These are phyloP conservation scores for Phellinidium pouzarii DNA, from an alignment of 1,284 basidiomycete genomes.

Conservation along the genomic window DNA sequence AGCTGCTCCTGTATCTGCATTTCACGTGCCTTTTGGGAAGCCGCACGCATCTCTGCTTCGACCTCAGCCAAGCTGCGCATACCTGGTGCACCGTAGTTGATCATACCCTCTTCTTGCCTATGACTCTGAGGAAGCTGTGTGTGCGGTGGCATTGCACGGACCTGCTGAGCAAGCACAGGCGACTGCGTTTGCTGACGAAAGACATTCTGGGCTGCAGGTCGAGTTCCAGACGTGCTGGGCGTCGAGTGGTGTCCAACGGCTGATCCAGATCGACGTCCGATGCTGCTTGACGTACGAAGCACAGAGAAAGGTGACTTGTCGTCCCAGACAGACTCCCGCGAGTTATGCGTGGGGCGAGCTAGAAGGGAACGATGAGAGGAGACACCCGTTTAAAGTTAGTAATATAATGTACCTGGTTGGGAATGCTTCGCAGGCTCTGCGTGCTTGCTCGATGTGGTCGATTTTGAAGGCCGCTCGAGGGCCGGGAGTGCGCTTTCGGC, in stretches of 20 bases:
- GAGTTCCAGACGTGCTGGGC: conserved; percentile 5
- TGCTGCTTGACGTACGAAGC: conserved; percentile 32
- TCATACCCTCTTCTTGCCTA: conserved; percentile 3
- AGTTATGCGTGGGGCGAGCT: conserved; percentile 35
- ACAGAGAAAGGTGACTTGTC: conserved; percentile 70
- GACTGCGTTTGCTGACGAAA: conserved; percentile 12
- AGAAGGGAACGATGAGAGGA: not conserved
- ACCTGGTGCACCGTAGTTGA: conserved; percentile 29
- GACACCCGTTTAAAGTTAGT: not conserved
- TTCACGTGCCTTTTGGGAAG: conserved; percentile 30
- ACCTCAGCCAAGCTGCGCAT: conserved; percentile 87
- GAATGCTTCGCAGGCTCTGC: conserved; percentile 6
- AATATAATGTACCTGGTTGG: conserved; percentile 21
- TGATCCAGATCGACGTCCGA: conserved; percentile 11
- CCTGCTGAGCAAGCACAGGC: conserved; percentile 8
- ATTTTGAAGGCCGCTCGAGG: conserved; percentile 20
- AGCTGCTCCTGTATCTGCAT: conserved; percentile 20
- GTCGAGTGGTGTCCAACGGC: conserved; percentile 11
- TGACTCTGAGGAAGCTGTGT: conserved; percentile 2
- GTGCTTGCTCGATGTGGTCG: not conserved
- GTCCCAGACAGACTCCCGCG: conserved; percentile 72
- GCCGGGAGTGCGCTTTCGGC: conserved; percentile 39
- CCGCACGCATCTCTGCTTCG: conserved; percentile 81
- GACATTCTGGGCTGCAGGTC: not conserved
- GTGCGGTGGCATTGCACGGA: not conserved